Evolutionary conservation across 176 grass and related monocot genomes (phyloP).

Genomic region (Hyparrhenia diplandra): DNA sequence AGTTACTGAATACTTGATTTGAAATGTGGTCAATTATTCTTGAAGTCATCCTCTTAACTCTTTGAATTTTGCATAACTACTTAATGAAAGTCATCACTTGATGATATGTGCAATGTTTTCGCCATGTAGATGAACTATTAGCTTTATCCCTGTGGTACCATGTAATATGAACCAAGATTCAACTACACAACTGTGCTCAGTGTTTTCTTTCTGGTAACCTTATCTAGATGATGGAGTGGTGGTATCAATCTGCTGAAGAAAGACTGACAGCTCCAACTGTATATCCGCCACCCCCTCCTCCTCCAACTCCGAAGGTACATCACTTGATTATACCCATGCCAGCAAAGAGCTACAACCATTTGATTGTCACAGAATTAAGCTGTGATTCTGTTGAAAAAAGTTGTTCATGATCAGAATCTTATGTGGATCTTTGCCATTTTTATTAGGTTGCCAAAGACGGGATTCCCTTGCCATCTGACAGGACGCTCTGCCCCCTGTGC

Average conservation of each 20-base stretch:
- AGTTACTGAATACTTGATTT: background rate
- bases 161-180: background rate
- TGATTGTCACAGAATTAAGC: background rate
- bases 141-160: background rate
- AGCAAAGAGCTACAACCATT: background rate
- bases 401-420: background rate
- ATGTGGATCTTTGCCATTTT: constrained; percentile 9
- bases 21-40: background rate
- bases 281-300: constrained; percentile 89
- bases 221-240: constrained; percentile 99
- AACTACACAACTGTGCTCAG: background rate
- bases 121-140: background rate
- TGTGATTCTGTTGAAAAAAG: background rate
- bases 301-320: constrained; percentile 68
- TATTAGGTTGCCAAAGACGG: constrained; percentile 79
- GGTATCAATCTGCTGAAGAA: constrained; percentile 99
- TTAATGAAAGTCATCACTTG: background rate
- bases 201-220: constrained; percentile 20
- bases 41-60: background rate
- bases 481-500: constrained; percentile 71
- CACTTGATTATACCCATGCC: background rate
- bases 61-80: background rate
- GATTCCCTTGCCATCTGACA: constrained; percentile 66
- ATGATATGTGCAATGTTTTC: background rate
- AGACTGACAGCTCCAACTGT: constrained; percentile 94